phyloP scores from a whole-genome alignment of 768 basidiomycete species.

The Rickenella mellea region DNA sequence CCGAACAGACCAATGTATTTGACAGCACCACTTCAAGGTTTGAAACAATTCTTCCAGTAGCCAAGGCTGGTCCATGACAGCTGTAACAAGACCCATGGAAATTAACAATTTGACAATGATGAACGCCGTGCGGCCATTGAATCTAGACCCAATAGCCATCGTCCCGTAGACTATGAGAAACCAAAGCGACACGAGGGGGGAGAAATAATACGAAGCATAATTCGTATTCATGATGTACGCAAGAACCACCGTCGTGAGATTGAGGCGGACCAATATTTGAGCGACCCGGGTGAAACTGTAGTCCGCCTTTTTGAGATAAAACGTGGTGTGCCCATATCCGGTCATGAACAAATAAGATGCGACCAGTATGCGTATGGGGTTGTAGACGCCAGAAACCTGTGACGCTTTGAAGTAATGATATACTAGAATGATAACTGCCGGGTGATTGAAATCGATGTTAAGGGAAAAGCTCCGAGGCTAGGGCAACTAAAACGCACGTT shows the following conservation, averaged over 20 bases:
- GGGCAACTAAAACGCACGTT: constrained; percentile 42
- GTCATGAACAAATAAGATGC: constrained; percentile 91
- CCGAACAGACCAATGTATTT: constrained; percentile 72
- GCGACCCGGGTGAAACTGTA: constrained; percentile 72
- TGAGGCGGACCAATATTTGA: constrained; percentile 72
- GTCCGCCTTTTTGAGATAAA: constrained; percentile 84
- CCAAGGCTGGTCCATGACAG: constrained; percentile 56
- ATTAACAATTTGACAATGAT: constrained; percentile 60
- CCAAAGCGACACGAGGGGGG: constrained; percentile 87
- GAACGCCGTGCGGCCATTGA: constrained; percentile 63
- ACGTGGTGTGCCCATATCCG: constrained; percentile 84
- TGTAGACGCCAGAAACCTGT: constrained; percentile 87
- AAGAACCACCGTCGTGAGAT: constrained; percentile 71
- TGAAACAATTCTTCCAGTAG: constrained; percentile 56
- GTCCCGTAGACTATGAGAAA: constrained; percentile 80
- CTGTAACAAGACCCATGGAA: constrained; percentile 55
- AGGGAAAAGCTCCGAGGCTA: background rate
- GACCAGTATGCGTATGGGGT: constrained; percentile 80
- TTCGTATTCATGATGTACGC: constrained; percentile 89
- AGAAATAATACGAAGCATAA: constrained; percentile 87
- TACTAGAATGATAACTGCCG: constrained; percentile 74
- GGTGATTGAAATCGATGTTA: constrained; percentile 2
- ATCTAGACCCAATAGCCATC: constrained; percentile 56
- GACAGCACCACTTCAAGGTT: constrained; percentile 53
- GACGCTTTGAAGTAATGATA: constrained; percentile 91